Evolutionary conservation across 2,329 filamentous ascomycete species (phyloP), one percentile per base, ranked within the genome.

Genomic region (Penicillium decumbens): DNA sequence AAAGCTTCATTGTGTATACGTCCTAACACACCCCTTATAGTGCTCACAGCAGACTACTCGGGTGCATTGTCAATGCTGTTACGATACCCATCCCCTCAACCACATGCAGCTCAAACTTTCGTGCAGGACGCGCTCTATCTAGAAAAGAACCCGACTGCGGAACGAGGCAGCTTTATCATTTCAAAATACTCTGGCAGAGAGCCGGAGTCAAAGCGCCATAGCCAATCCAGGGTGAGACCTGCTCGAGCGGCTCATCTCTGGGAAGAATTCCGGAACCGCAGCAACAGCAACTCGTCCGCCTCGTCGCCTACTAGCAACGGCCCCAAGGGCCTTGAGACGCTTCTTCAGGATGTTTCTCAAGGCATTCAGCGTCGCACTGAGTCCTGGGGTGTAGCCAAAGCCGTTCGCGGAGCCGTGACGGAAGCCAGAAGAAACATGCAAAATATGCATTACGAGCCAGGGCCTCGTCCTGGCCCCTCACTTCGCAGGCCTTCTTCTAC

Each of bases 41-140:
- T 98, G 30, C 74, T 97, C 24, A 83, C 89, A 55, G 84, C 88
- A 10, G 92, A 97, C 67, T 95, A 95, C 63, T 92, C 93, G 1
- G 80, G 83, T 30, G 92, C 89, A 7, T 75, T 98, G 45, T 86
- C 89, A 48, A 73, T 95, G 1, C 75, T 97, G 24, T 78, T 97
- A 1, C 88, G 89, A 60, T 97, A 97, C 58, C 89, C 89, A 1
- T 75, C 82, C 1, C 85, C 86, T 2, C 63, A 76, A 4, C 78
- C 83, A 1, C 75, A 85, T 56, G 82, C 83, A 0, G 86, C 91
- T 13, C 82, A 87, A 57, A 88, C 84, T 0, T 89, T 97, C 60
- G 87, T 95, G 41, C 81, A 89, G 50, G 93, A 98, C 69, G 93
- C 90, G 1, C 68, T 93, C 13, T 75, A 75, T 47, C 58, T 77